These are phyloP conservation scores for Arthrinium puccinioides DNA, from an alignment of 2,329 filamentous ascomycete genomes.

Conservation along the genomic window DNA sequence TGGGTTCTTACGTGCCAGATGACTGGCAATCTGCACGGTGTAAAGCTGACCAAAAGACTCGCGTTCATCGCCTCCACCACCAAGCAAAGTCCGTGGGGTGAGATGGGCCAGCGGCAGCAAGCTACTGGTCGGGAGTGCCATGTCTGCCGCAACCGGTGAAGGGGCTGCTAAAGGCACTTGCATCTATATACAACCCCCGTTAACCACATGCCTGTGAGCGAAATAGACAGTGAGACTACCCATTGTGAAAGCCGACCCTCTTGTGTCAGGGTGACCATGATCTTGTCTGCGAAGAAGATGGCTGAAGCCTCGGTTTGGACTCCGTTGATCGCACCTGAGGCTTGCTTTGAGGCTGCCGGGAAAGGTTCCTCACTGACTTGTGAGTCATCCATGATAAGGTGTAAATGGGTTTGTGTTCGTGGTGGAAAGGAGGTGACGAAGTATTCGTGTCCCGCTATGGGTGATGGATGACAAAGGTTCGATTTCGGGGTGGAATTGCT, in stretches of 20 bases:
- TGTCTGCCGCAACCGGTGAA: conserved; percentile 56
- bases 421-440: too few species aligned
- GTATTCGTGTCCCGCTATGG: too few species aligned
- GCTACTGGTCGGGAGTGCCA: conserved; percentile 40
- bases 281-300: conserved; percentile 79
- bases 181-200: too few species aligned
- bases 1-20: conserved; percentile 64
- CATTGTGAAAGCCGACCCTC: conserved; percentile 82
- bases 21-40: conserved; percentile 80
- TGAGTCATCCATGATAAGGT: conserved; percentile 24
- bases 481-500: too few species aligned
- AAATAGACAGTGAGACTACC: conserved; percentile 47
- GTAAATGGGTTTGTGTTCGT: background rate
- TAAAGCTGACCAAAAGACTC: conserved; percentile 84
- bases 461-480: too few species aligned
- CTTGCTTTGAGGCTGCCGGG: conserved; percentile 56
- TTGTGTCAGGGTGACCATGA: conserved; percentile 84
- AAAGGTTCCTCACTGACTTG: conserved; percentile 50
- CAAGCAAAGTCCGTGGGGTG: conserved; percentile 80
- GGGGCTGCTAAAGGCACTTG: conserved; percentile 71
- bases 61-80: conserved; percentile 69
- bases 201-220: conserved; percentile 4
- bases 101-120: conserved; percentile 72
- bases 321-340: conserved; percentile 57
- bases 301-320: conserved; percentile 64